Conservation (phyloP, 805 yeast species). For the Pichia californica region DNA sequence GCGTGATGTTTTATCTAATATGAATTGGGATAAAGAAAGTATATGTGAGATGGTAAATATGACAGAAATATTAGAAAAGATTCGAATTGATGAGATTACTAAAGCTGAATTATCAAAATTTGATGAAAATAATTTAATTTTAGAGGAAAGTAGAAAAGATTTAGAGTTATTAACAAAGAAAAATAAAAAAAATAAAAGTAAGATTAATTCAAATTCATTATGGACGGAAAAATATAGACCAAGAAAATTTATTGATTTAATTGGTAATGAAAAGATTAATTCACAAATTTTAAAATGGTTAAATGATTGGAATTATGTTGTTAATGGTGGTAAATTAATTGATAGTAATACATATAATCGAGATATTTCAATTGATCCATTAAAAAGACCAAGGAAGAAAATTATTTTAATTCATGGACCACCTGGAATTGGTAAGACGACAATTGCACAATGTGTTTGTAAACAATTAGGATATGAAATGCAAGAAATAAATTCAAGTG, state of each 20-base stretch:
- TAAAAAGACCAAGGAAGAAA: conserved; percentile 53
- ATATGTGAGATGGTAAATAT: conserved; percentile 17
- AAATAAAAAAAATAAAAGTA: neutral
- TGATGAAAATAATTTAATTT: neutral
- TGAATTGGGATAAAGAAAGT: neutral
- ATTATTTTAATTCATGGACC: conserved; percentile 82
- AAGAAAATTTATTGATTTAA: conserved; percentile 50
- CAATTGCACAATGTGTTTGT: conserved; percentile 80
- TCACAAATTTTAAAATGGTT: conserved; percentile 58
- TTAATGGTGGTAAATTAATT: conserved; percentile 21
- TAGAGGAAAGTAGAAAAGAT: conserved; percentile 15
- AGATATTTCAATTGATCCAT: conserved; percentile 35
- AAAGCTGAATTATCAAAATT: conserved; percentile 8
- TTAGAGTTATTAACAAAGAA: neutral
- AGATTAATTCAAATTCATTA: conserved; percentile 13
- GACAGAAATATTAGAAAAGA: conserved; percentile 16
- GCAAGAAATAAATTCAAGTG: conserved; percentile 83
- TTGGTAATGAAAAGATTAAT: conserved; percentile 64
- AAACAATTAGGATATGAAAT: conserved; percentile 73
- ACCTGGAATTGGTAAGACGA: conserved; percentile 90
- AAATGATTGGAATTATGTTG: conserved; percentile 58
- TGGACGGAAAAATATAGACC: conserved; percentile 72
- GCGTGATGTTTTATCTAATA: neutral
- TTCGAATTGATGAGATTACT: conserved; percentile 21
- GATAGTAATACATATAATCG: conserved; percentile 3